Conservation (phyloP, 2,329 filamentous ascomycete genomes). For the Trichoderma sp. region DNA sequence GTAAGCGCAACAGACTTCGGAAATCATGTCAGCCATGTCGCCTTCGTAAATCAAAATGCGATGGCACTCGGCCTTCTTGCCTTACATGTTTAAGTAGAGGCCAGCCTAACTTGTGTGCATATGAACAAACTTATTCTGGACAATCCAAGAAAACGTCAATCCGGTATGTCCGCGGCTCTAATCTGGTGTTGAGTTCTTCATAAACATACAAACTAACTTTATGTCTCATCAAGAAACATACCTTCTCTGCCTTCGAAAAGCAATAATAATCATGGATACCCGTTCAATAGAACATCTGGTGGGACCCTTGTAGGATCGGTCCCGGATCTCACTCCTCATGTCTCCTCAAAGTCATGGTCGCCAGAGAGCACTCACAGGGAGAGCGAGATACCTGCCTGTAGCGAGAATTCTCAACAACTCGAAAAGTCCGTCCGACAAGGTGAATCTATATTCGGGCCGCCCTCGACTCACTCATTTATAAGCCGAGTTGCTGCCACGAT, state of each 20-base stretch:
- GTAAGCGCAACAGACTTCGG: constrained; percentile 5
- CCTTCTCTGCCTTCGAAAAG: not conserved
- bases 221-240: not conserved
- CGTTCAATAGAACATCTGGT: not conserved
- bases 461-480: constrained; percentile 19
- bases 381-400: too few species aligned
- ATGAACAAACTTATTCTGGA: not conserved
- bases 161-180: not conserved
- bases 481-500: constrained; percentile 17
- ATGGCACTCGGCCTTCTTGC: constrained; percentile 17
- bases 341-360: not conserved
- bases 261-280: not conserved
- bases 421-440: not conserved
- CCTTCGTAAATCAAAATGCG: constrained; percentile 10
- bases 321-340: not conserved
- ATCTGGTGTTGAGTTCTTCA: not conserved
- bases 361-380: not conserved
- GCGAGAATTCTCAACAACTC: not conserved
- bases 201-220: not conserved
- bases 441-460: constrained; percentile 11
- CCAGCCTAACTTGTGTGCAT: constrained; percentile 1
- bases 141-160: not conserved
- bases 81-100: constrained; percentile 11
- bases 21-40: constrained; percentile 18
- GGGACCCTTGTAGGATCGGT: not conserved